Conservation (phyloP, 768 basidiomycete genomes). For the Trametes punicea region DNA sequence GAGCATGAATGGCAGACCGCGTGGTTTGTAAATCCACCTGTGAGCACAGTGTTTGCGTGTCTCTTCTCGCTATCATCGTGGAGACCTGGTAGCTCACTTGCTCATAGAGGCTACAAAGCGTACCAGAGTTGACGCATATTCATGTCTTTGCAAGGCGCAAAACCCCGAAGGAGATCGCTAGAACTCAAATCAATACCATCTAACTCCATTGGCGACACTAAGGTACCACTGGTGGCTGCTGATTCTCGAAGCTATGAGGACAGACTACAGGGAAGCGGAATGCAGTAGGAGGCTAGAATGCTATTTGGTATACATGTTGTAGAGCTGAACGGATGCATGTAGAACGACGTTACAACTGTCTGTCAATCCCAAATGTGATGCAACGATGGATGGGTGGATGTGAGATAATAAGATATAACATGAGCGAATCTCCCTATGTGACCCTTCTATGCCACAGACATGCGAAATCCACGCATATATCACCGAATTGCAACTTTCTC, state of each 20-base stretch:
- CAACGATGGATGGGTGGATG: neutral
- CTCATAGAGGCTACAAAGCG: constrained; percentile 74
- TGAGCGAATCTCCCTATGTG: neutral
- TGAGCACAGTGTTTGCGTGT: constrained; percentile 40
- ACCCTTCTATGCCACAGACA: constrained; percentile 3
- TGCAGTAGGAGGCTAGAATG: neutral
- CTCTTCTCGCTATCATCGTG: neutral
- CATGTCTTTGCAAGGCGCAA: constrained; percentile 79
- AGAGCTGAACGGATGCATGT: neutral
- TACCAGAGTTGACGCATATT: constrained; percentile 78
- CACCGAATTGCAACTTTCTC: constrained; percentile 49
- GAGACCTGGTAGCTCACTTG: constrained; percentile 5
- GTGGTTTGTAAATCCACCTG: constrained; percentile 90
- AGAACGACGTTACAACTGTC: neutral
- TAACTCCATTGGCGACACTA: neutral
- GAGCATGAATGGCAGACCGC: constrained; percentile 84
- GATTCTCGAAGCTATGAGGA: neutral
- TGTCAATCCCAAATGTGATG: neutral
- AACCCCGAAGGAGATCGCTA: constrained; percentile 23
- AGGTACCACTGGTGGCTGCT: too few relatives aligned
- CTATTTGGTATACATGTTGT: constrained; percentile 17
- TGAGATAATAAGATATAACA: constrained; percentile 16
- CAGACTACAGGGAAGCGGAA: neutral
- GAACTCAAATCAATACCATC: neutral
- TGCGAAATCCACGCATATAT: neutral